Evolutionary conservation across 2,329 filamentous ascomycete genomes (phyloP), one percentile per base, ranked within the genome.

Genomic region (Exophiala mesophila): DNA sequence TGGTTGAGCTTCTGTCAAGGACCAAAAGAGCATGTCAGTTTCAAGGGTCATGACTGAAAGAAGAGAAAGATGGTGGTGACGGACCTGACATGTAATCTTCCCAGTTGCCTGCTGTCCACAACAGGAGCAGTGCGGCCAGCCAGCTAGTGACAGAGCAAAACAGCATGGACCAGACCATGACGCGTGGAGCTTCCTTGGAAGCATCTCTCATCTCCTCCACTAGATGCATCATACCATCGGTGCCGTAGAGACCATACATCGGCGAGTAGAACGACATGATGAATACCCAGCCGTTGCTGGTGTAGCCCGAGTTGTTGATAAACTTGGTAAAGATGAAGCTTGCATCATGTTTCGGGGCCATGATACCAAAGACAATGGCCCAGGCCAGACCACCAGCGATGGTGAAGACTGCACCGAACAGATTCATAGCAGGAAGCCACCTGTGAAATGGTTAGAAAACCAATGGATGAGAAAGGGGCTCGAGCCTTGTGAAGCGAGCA

Each of bases 221-320:
- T 28, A 85, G 59, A 57, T 85, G 82, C 1, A 76, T 76, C 2
- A 78, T 74, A 36, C 77, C 77, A 56, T 85, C 82, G 0, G 79
- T 76, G 1, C 77, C 76, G 8, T 16, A 85, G 74, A 39, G 76
- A 74, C 57, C 77, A 85, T 5, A 82, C 81, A 16, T 80, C 80
- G 55, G 85, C 85, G 19, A 83, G 66, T 59, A 83, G 78, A 20
- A 80, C 77, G 2, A 76, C 66, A 55, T 47, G 26, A 82, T 64
- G 48, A 83, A 83, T 2, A 78, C 78, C 15, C 83, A 75, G 8
- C 77, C 78, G 28, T 75, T 66, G 31, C 39, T 48, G 1, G 55
- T 49, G 41, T 62, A 64, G 9, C 66, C 53, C 29, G 66, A 66
- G 35, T 64, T 53, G 55, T 65, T 75, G 63, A 77, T 39, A 76